Conservation (phyloP, 495 filamentous ascomycete genomes). For the Tuber calosporum region DNA sequence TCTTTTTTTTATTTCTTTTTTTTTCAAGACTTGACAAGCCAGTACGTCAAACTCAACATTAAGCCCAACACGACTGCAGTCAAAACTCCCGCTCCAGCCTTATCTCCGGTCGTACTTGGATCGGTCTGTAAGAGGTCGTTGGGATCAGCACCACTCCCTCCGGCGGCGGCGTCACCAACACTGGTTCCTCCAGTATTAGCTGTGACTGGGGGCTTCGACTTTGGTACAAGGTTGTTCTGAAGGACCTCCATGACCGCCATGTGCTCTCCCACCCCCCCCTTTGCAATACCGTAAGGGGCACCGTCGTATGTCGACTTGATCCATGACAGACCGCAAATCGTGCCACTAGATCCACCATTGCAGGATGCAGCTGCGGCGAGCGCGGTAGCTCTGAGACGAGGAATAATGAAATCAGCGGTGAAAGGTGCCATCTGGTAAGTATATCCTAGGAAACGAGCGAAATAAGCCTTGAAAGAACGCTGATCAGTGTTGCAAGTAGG, state of each 20-base stretch:
- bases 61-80: constrained; percentile 42
- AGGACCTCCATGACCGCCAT: constrained; percentile 56
- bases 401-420: constrained; percentile 55
- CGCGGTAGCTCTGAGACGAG: constrained; percentile 58
- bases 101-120: constrained; percentile 42
- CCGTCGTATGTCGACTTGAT: constrained; percentile 50
- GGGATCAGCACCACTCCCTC: constrained; percentile 41
- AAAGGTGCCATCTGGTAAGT: constrained; percentile 66
- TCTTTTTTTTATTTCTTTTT: not conserved
- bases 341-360: constrained; percentile 51
- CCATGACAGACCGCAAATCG: constrained; percentile 63
- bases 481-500: constrained; percentile 63
- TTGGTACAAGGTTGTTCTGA: constrained; percentile 49
- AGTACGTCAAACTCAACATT: constrained; percentile 44
- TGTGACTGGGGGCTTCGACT: constrained; percentile 50
- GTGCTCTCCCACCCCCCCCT: constrained; percentile 52
- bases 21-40: constrained; percentile 40
- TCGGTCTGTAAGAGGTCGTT: constrained; percentile 25
- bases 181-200: constrained; percentile 58
- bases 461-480: constrained; percentile 77
- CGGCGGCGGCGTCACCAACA: constrained; percentile 55
- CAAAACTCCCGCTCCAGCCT: constrained; percentile 45
- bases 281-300: constrained; percentile 33
- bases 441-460: constrained; percentile 71
- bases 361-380: constrained; percentile 64